phyloP scores from a whole-genome alignment of 1,284 basidiomycete genomes.

The Violaceomyces palustris region DNA sequence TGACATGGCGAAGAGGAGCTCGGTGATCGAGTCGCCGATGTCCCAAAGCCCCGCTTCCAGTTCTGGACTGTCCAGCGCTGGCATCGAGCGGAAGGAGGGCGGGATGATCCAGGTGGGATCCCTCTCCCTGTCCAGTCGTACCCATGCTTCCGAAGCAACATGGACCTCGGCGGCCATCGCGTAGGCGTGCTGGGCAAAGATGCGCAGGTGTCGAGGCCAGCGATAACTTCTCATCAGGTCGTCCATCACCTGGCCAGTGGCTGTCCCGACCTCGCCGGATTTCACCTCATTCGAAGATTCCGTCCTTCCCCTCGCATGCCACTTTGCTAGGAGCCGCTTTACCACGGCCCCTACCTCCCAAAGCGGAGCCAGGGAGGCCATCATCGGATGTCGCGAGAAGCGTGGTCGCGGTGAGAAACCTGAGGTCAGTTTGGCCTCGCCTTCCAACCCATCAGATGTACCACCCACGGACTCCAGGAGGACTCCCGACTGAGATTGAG shows the following conservation, averaged over 20 bases:
- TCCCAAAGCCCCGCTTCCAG: conserved; percentile 27
- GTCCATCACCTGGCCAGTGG: conserved; percentile 29
- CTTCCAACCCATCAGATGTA: too few relatives aligned
- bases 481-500: neutral
- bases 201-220: conserved; percentile 33
- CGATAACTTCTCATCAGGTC: conserved; percentile 29
- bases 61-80: too few relatives aligned
- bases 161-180: conserved; percentile 37
- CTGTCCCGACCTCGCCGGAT: conserved; percentile 30
- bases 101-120: conserved; percentile 23
- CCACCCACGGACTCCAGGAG: neutral
- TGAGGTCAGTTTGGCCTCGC: too few relatives aligned
- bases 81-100: conserved; percentile 20
- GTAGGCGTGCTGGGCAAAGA: conserved; percentile 34
- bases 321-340: conserved; percentile 6
- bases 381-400: conserved; percentile 26
- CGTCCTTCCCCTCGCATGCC: neutral
- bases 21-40: conserved; percentile 25
- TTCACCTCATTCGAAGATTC: neutral
- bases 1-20: conserved; percentile 29
- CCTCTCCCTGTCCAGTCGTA: conserved; percentile 13
- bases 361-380: conserved; percentile 27
- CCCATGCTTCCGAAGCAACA: conserved; percentile 19
- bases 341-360: conserved; percentile 23
- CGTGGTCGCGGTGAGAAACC: conserved; percentile 23